Base-by-base conservation (phyloP, 176 grass and related monocot species). In the Carex parvula region DNA sequence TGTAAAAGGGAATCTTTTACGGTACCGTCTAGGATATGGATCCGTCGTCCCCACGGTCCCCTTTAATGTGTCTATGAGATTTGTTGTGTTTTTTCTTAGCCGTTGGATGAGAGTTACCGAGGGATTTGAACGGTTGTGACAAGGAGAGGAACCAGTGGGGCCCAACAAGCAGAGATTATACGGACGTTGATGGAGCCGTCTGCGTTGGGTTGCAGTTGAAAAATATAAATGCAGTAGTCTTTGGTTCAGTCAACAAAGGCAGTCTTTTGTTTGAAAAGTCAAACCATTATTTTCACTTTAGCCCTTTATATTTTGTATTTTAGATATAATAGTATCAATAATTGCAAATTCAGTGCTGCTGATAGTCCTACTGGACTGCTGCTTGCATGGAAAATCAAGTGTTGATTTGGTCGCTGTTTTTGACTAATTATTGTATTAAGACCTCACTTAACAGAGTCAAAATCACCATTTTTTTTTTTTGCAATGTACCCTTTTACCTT, bases 81-180 rank as follows among this genome's bases (percentile, higher is more conserved):
- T 21, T 60, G 32, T n/a, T 41, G 16, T 20, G 33, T 8, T 73
- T n/a, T 53, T 2, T 74, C 3, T 26, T 53, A 13, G 18, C 18
- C 79, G 79, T 81, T 64, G 33, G 79, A 81, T 81, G 24, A 78
- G 44, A 12, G 17, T 63, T 29, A 81, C 64, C 6, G 30, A 14
- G 22, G 8, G 15, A 5, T 50, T 62, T 81, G 8, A 50, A 81
- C 58, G 60, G 59, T 8, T 64, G 33, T 2, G 29, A 81, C 9
- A 12, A 81, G 60, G 18, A 50, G 6, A 20, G 10, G 8, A 73
- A 73, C 0, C 20, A 13, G 42, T 53, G 44, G 70, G 70, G 2
- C 70, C 70, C 70, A 74, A 2, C 14, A n/a, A 50, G 10, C 42
- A 52, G 41, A 2, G 10, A 73, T 52, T 73, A 17, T 67, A n/a